A percentile compares a stretch with the other conserved stretches of the same genome.
Conservation (phyloP, 805 yeast species). For the Candida methanosorbosa region DNA sequence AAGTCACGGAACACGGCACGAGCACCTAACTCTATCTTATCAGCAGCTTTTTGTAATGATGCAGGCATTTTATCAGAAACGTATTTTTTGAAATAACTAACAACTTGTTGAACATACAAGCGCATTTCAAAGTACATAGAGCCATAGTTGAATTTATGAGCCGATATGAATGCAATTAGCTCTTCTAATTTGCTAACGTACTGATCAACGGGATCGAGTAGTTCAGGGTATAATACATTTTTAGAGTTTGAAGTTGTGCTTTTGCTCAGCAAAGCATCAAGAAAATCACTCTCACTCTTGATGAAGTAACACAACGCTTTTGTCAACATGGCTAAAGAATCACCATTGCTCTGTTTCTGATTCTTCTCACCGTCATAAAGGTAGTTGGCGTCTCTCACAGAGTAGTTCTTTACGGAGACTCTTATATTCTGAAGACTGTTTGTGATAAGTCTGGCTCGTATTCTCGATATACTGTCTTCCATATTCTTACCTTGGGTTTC, state of each 20-base stretch:
- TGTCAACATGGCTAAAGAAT: slow-evolving; percentile 33
- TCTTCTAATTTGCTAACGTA: background rate
- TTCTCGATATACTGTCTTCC: slow-evolving; percentile 29
- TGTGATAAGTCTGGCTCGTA: slow-evolving; percentile 31
- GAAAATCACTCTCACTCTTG: slow-evolving; percentile 39
- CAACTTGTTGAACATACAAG: slow-evolving; percentile 9
- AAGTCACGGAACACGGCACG: slow-evolving; percentile 44
- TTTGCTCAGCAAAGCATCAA: slow-evolving; percentile 22
- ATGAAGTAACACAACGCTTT: slow-evolving; percentile 42
- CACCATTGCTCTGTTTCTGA: background rate
- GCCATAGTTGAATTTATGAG: slow-evolving; percentile 38
- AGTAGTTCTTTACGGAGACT: slow-evolving; percentile 20
- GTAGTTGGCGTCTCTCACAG: slow-evolving; percentile 21
- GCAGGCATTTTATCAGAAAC: slow-evolving; percentile 9
- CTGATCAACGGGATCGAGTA: background rate
- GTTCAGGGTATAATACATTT: slow-evolving; percentile 14
- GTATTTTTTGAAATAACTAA: slow-evolving; percentile 7
- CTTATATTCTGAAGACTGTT: slow-evolving; percentile 36
- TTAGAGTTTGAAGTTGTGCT: slow-evolving; percentile 29
- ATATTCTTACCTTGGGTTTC: slow-evolving; percentile 26
- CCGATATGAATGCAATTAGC: slow-evolving; percentile 26
- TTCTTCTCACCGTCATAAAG: slow-evolving; percentile 19
- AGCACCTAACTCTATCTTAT: slow-evolving; percentile 6
- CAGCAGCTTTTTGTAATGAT: slow-evolving; percentile 4
- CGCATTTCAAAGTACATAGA: slow-evolving; percentile 46